A percentile compares a stretch with the other conserved stretches of the same genome.
These are phyloP conservation scores for Capillidium heterosporum DNA, from an alignment of 371 early-diverging fungal genomes.

Conservation along the genomic window DNA sequence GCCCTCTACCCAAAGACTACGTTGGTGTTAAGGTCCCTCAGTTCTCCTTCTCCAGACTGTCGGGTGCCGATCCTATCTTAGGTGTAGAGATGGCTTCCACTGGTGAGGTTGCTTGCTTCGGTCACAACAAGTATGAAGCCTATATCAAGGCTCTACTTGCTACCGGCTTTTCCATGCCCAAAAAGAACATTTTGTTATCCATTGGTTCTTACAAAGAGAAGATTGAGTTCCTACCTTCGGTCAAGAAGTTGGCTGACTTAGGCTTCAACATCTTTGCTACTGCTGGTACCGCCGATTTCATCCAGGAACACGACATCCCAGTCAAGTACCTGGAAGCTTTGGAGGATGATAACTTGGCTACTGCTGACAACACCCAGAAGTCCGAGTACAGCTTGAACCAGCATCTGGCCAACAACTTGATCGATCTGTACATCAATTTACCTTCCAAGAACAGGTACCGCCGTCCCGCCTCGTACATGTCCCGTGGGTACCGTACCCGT, in stretches of 20 bases:
- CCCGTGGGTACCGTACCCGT: conserved; percentile 83
- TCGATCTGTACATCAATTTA: conserved; percentile 94
- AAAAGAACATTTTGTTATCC: conserved; percentile 82
- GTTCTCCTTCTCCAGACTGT: conserved; percentile 83
- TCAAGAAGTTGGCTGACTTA: conserved; percentile 52
- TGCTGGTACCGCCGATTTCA: conserved; percentile 86
- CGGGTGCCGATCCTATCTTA: conserved; percentile 86
- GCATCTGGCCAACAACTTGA: conserved; percentile 86
- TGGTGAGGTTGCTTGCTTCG: conserved; percentile 94
- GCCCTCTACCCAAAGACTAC: conserved; percentile 21
- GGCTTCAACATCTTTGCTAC: conserved; percentile 87
- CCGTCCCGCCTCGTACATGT: conserved; percentile 88
- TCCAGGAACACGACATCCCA: conserved; percentile 76
- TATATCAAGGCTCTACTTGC: conserved; percentile 61
- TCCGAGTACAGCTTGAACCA: conserved; percentile 83
- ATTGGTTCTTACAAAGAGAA: conserved; percentile 94
- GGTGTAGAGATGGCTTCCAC: conserved; percentile 97
- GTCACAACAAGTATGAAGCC: conserved; percentile 69
- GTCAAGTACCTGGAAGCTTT: conserved; percentile 75
- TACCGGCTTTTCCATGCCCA: conserved; percentile 66
- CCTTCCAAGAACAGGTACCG: conserved; percentile 90
- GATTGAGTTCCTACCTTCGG: conserved; percentile 72
- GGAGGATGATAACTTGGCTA: conserved; percentile 25
- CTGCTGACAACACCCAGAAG: conserved; percentile 31
- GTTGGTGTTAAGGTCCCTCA: conserved; percentile 84